Percentiles rank a stretch among this genome's conserved stretches.
Evolutionary conservation across 352 stramenopile genomes (phyloP).

Genomic region (Hyaloperonospora arabidopsidis): DNA sequence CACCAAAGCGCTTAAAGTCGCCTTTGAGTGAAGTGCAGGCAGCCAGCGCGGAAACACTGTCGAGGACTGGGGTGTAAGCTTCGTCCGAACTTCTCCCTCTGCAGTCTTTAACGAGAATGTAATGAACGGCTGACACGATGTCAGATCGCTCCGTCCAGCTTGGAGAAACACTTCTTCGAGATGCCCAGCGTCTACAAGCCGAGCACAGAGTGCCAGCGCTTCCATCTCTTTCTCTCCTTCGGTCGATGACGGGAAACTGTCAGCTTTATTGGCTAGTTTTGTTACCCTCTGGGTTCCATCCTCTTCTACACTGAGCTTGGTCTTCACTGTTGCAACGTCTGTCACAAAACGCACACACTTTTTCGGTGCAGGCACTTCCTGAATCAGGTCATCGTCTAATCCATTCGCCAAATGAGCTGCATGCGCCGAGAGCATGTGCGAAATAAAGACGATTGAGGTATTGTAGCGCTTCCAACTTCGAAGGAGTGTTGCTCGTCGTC

Average conservation of each 20-base stretch:
- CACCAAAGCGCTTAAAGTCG: constrained; percentile 35
- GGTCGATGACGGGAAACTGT: not conserved
- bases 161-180: constrained; percentile 48
- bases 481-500: constrained; percentile 55
- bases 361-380: constrained; percentile 30
- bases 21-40: constrained; percentile 24
- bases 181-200: constrained; percentile 41
- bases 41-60: constrained; percentile 64
- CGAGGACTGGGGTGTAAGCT: constrained; percentile 35
- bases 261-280: constrained; percentile 4
- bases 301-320: constrained; percentile 6
- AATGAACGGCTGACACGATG: constrained; percentile 42
- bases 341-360: constrained; percentile 61
- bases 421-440: constrained; percentile 34
- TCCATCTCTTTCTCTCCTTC: constrained; percentile 23
- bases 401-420: constrained; percentile 10
- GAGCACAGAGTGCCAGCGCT: constrained; percentile 34
- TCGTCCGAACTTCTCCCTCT: constrained; percentile 27
- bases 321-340: constrained; percentile 21
- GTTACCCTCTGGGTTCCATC: not conserved
- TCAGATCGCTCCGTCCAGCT: constrained; percentile 38
- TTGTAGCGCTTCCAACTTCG: constrained; percentile 79
- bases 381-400: constrained; percentile 12
- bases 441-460: constrained; percentile 57
- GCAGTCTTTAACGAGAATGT: constrained; percentile 34